Percentiles rank a stretch among this genome's conserved stretches.
Conservation (phyloP, 192 early-diverging fungal genomes). For the Podila horticola region DNA sequence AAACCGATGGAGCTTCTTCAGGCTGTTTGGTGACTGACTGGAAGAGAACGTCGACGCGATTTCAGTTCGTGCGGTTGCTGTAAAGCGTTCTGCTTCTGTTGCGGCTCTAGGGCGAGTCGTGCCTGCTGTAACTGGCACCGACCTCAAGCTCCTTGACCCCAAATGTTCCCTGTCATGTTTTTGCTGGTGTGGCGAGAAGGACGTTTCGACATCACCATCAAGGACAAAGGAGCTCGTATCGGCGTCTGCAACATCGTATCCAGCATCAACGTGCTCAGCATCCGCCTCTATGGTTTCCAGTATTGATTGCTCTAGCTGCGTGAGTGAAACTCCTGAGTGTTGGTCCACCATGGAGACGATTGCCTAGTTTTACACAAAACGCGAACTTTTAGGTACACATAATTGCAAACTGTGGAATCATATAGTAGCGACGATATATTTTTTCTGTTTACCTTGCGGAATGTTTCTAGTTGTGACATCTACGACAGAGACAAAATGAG, state of each 20-base stretch:
- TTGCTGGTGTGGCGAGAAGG: background rate
- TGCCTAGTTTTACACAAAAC: conserved; percentile 12
- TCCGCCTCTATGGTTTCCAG: conserved; percentile 45
- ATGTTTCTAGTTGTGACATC: conserved; percentile 45
- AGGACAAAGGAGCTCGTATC: conserved; percentile 49
- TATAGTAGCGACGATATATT: background rate
- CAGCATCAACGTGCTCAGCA: conserved; percentile 21
- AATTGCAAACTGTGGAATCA: background rate
- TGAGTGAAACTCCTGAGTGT: conserved; percentile 41
- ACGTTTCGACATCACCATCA: conserved; percentile 19
- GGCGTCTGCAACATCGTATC: conserved; percentile 20
- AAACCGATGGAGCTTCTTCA: conserved; percentile 19
- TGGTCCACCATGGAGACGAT: conserved; percentile 50
- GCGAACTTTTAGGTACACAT: background rate
- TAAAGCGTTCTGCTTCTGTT: conserved; percentile 8
- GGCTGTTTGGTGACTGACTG: conserved; percentile 6
- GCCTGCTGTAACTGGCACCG: background rate
- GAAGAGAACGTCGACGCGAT: background rate
- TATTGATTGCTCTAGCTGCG: conserved; percentile 35
- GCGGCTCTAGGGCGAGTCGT: conserved; percentile 31
- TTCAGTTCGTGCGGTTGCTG: background rate
- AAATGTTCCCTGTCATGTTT: background rate
- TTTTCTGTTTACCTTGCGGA: conserved; percentile 30
- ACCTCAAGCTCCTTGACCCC: background rate
- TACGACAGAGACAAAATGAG: background rate